phyloP scores from a whole-genome alignment of 106 monocot species.

The Iris macrosiphon region DNA sequence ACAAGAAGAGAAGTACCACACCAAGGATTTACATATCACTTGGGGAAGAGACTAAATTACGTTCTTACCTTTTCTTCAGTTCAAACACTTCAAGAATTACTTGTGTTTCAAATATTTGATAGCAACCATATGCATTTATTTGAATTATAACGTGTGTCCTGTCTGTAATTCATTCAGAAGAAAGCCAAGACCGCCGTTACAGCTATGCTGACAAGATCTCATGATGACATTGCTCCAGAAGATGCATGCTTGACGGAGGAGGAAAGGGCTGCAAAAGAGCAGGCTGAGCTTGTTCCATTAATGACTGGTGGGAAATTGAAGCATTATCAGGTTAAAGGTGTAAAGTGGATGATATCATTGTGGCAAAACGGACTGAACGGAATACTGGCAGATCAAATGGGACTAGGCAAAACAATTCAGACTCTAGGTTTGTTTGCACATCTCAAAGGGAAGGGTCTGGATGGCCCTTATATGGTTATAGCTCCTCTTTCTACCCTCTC shows the following conservation, averaged over 20 bases:
- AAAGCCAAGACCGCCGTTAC: slow-evolving; percentile 86
- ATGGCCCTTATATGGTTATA: slow-evolving; percentile 86
- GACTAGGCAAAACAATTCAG: slow-evolving; percentile 95
- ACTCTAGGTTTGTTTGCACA: slow-evolving; percentile 96
- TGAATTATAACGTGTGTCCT: too few species aligned
- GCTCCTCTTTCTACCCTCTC: slow-evolving; percentile 98
- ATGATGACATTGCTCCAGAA: slow-evolving; percentile 33
- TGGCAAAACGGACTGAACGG: slow-evolving; percentile 98
- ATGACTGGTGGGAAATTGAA: slow-evolving; percentile 88
- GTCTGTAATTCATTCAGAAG: slow-evolving; percentile 26
- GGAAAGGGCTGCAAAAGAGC: slow-evolving; percentile 59
- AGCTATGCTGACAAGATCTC: slow-evolving; percentile 72
- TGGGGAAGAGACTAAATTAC: too few species aligned
- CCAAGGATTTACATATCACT: too few species aligned
- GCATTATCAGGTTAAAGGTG: slow-evolving; percentile 79
- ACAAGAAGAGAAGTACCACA: too few species aligned
- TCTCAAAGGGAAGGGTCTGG: slow-evolving; percentile 82
- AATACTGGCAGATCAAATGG: slow-evolving; percentile 92
- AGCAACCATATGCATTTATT: too few species aligned
- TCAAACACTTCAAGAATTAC: too few species aligned
- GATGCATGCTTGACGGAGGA: slow-evolving; percentile 58
- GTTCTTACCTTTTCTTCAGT: too few species aligned
- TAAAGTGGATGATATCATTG: slow-evolving; percentile 87
- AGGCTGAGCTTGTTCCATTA: slow-evolving; percentile 63
- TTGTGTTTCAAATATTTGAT: too few species aligned